Evolutionary conservation across 257 asterid genomes (phyloP).

Genomic region (Striga asiatica): DNA sequence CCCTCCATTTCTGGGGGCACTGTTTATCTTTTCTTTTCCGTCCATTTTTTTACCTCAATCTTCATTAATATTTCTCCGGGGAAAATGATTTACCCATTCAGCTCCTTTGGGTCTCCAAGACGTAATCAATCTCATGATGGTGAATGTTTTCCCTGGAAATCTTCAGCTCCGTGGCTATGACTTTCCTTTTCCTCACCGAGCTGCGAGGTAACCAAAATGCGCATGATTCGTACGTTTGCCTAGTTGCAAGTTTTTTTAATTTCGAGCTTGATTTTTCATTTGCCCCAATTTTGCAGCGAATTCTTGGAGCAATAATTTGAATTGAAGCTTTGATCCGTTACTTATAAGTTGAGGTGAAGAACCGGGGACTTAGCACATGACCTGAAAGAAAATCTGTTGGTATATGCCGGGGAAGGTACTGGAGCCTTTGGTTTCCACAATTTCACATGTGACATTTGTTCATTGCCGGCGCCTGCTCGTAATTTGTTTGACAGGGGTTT

Average conservation of each 20-base stretch:
- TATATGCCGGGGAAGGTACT: constrained; percentile 20
- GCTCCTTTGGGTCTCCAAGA: constrained; percentile 3
- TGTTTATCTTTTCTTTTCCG: constrained; percentile 8
- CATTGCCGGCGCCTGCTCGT: constrained; percentile 10
- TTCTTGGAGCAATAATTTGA: constrained; percentile 12
- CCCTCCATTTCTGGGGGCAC: constrained; percentile 17
- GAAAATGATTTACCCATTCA: constrained; percentile 14
- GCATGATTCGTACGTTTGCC: constrained; percentile 15
- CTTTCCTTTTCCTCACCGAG: background rate
- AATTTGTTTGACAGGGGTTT: constrained; percentile 11
- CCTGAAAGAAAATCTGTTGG: constrained; percentile 7
- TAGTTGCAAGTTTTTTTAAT: background rate
- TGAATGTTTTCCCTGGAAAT: constrained; percentile 13
- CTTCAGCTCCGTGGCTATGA: constrained; percentile 6
- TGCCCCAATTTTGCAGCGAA: background rate
- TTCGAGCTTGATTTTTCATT: constrained; percentile 1
- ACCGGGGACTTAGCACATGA: constrained; percentile 12
- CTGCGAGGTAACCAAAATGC: constrained; percentile 17
- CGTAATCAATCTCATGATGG: constrained; percentile 4
- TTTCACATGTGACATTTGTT: constrained; percentile 9
- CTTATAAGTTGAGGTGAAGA: constrained; percentile 18
- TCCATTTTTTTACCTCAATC: constrained; percentile 15
- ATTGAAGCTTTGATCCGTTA: constrained; percentile 7
- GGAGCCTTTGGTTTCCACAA: constrained; percentile 16
- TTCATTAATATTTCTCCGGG: constrained; percentile 12